Conservation (phyloP, 345 rosid species). For the Cardamine chenopodiifolia region DNA sequence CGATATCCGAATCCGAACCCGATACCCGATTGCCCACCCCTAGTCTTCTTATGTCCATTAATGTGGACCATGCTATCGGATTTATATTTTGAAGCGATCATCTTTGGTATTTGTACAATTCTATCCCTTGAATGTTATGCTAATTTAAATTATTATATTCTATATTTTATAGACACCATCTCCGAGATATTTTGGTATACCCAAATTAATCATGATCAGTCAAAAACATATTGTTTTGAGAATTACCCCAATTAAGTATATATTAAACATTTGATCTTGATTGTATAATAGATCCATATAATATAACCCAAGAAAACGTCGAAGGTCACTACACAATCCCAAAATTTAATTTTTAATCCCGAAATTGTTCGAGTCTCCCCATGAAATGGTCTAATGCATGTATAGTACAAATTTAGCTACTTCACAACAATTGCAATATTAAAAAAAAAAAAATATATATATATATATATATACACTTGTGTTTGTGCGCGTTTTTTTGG, state of each 20-base stretch:
- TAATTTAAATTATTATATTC: neutral
- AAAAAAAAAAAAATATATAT: no score
- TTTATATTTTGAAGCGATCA: neutral
- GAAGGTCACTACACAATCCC: neutral
- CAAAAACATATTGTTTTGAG: neutral
- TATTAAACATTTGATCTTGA: neutral
- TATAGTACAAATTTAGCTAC: slow-evolving; percentile 22
- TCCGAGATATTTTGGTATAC: neutral
- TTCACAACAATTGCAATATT: slow-evolving; percentile 10
- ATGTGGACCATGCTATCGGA: neutral
- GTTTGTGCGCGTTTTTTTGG: no score
- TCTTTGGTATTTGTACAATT: neutral
- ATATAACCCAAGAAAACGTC: neutral
- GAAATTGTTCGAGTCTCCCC: slow-evolving; percentile 32
- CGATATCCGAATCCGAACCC: no score
- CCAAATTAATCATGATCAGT: neutral
- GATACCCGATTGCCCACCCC: no score
- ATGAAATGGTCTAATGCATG: no score
- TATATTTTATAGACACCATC: slow-evolving; percentile 15
- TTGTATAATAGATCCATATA: neutral
- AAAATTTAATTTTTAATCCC: neutral
- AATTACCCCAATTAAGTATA: neutral
- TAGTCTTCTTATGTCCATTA: no score
- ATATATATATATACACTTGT: no score
- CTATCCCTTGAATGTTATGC: neutral